Conservation (phyloP, 768 basidiomycete species). For the Boletus edulis region DNA sequence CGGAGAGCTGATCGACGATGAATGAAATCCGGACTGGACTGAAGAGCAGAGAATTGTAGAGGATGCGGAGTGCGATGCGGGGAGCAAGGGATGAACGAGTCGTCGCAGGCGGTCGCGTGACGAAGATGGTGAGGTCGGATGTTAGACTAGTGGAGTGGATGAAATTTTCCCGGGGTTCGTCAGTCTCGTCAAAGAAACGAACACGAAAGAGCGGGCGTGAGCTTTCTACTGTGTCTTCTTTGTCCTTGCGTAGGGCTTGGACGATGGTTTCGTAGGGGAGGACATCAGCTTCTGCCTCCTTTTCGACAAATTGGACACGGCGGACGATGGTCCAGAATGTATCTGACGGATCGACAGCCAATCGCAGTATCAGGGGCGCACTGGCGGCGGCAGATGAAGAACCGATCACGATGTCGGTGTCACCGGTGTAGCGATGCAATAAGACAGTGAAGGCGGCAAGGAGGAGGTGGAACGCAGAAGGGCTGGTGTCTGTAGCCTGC, state of each 20-base stretch:
- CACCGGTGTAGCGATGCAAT: slow-evolving; percentile 92
- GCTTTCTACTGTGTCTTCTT: slow-evolving; percentile 53
- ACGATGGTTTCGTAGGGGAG: slow-evolving; percentile 80
- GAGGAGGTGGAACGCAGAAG: slow-evolving; percentile 89
- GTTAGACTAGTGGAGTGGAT: slow-evolving; percentile 78
- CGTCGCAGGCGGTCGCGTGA: slow-evolving; percentile 68
- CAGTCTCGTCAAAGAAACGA: slow-evolving; percentile 94
- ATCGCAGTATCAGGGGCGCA: slow-evolving; percentile 80
- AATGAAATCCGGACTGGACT: slow-evolving; percentile 69
- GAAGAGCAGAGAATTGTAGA: slow-evolving; percentile 96
- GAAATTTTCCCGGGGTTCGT: slow-evolving; percentile 68
- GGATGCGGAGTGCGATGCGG: slow-evolving; percentile 71
- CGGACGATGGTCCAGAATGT: slow-evolving; percentile 87
- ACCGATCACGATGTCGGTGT: slow-evolving; percentile 90
- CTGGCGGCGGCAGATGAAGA: slow-evolving; percentile 75
- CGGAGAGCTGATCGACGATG: slow-evolving; percentile 84
- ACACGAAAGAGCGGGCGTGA: slow-evolving; percentile 79
- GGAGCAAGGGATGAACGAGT: slow-evolving; percentile 72
- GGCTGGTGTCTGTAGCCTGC: slow-evolving; percentile 37
- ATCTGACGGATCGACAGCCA: slow-evolving; percentile 81
- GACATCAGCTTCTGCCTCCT: slow-evolving; percentile 76
- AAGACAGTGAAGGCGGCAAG: slow-evolving; percentile 90
- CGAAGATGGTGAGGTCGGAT: slow-evolving; percentile 91
- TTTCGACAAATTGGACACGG: slow-evolving; percentile 80
- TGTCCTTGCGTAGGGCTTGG: slow-evolving; percentile 62